Base-by-base conservation (phyloP, 371 early-diverging fungal species). In the Mortierella sp. region DNA sequence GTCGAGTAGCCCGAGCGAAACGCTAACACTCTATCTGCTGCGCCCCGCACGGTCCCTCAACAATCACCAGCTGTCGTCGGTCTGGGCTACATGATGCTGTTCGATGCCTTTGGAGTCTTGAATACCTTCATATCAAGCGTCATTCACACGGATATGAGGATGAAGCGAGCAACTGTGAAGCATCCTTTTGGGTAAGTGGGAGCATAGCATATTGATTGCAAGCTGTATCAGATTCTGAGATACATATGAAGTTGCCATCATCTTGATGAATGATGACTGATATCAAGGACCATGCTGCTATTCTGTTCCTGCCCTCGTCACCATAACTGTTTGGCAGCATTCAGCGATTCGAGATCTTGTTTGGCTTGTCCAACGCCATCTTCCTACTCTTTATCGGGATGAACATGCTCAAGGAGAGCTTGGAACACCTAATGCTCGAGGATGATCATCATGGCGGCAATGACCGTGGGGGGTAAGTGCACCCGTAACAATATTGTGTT, bases 361-460 rank as follows among this genome's bases (percentile, higher is more conserved):
- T 88, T 81, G 86, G 86, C 1, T 54, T 89, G 60, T 84, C 81
- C 22, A 86, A 80, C 19, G 82, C 83, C 9, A 83, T 89, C 44
- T 89, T 83, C 60, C 71, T 89, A 24, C 61, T 89, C 43, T 89
- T 88, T 67, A 84, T 81, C n/a, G 86, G 87, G 3, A 87, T 89
- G 86, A 83, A 88, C 60, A 85, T 83, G 60, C 82, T 86, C n/a
- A 89, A 89, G 60, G 90, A 89, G 76, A 85, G 86, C 19, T 63
- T 88, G 24, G 88, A 89, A 48, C 88, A 89, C 62, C 59, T 86
- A 25, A 78, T 89, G 54, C 67, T 86, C 27, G 85, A 84, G 54
- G 80, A 71, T 12, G 79, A 81, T 24, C 83, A 86, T 52, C 81
- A 82, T 44, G 69, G 76, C 16, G 80, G 68, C 40, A 77, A 74